Evolutionary conservation across 1,139 yeast genomes (phyloP).

Genomic region (Magnusiomyces paraingens): DNA sequence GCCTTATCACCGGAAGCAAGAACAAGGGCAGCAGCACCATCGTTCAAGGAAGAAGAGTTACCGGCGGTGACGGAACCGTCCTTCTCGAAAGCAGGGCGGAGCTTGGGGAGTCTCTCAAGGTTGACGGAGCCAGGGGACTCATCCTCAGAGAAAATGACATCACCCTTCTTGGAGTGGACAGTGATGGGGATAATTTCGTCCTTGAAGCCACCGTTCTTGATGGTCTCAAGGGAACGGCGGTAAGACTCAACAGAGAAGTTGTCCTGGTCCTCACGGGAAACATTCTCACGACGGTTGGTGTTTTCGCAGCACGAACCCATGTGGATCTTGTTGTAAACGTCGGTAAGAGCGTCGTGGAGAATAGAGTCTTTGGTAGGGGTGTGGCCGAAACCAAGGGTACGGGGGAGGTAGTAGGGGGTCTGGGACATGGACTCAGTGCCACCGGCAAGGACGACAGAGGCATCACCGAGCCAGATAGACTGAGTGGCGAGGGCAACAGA

Average conservation of each 20-base stretch:
- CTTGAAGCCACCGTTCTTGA: constrained; percentile 42
- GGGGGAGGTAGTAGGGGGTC: constrained; percentile 42
- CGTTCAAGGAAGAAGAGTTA: constrained; percentile 86
- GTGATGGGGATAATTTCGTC: constrained; percentile 50
- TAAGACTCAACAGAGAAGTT: constrained; percentile 47
- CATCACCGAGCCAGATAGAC: constrained; percentile 47
- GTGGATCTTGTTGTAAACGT: constrained; percentile 48
- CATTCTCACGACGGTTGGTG: constrained; percentile 47
- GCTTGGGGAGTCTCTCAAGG: constrained; percentile 59
- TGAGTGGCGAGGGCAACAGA: constrained; percentile 51
- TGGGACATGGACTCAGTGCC: constrained; percentile 63
- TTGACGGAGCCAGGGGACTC: constrained; percentile 63
- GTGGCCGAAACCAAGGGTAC: constrained; percentile 49
- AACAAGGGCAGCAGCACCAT: constrained; percentile 89
- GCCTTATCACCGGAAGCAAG: constrained; percentile 70
- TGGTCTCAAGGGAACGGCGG: constrained; percentile 45
- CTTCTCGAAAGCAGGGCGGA: constrained; percentile 83
- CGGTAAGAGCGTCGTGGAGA: constrained; percentile 52
- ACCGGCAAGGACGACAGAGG: constrained; percentile 51
- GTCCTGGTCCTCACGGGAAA: constrained; percentile 54
- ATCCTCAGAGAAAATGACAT: constrained; percentile 44
- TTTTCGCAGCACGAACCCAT: constrained; percentile 63
- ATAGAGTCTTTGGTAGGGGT: constrained; percentile 45
- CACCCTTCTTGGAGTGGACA: constrained; percentile 49
- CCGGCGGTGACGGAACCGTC: constrained; percentile 94